phyloP scores from a whole-genome alignment of 768 basidiomycete species.

The Favolaschia claudopus region DNA sequence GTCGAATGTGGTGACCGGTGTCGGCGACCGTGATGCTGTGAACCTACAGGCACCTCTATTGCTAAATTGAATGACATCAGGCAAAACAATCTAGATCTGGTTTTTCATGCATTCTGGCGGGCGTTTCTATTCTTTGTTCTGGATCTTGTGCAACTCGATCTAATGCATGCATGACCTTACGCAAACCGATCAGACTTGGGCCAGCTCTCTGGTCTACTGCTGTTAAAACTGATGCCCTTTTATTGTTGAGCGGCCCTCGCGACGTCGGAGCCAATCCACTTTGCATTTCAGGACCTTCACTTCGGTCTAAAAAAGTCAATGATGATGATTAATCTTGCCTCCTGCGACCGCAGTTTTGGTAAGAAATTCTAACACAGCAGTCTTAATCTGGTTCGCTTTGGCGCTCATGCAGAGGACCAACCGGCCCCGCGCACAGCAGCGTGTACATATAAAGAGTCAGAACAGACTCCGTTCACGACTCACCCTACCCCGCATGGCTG shows the following conservation, averaged over 20 bases:
- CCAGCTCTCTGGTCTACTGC: slow-evolving; percentile 1
- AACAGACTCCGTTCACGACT: neutral
- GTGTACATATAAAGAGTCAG: slow-evolving; percentile 22
- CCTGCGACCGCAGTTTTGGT: slow-evolving; percentile 19
- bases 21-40: slow-evolving; percentile 29
- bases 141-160: slow-evolving; percentile 3
- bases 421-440: slow-evolving; percentile 23
- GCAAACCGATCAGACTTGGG: slow-evolving; percentile 10
- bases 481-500: slow-evolving; percentile 8
- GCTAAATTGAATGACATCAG: slow-evolving; percentile 14
- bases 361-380: slow-evolving; percentile 27
- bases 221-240: slow-evolving; percentile 12
- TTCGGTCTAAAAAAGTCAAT: slow-evolving; percentile 1
- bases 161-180: too few relatives aligned
- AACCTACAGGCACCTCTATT: neutral
- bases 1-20: too few relatives aligned
- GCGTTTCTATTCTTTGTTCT: neutral
- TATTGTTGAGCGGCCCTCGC: slow-evolving; percentile 12
- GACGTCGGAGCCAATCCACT: slow-evolving; percentile 7
- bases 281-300: slow-evolving; percentile 9
- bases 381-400: slow-evolving; percentile 18
- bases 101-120: neutral
- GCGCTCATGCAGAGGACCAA: slow-evolving; percentile 16
- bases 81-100: slow-evolving; percentile 16
- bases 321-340: slow-evolving; percentile 21